Evolutionary conservation across 2,329 filamentous ascomycete species (phyloP).

Genomic region (Allantophomopsis lycopodina): DNA sequence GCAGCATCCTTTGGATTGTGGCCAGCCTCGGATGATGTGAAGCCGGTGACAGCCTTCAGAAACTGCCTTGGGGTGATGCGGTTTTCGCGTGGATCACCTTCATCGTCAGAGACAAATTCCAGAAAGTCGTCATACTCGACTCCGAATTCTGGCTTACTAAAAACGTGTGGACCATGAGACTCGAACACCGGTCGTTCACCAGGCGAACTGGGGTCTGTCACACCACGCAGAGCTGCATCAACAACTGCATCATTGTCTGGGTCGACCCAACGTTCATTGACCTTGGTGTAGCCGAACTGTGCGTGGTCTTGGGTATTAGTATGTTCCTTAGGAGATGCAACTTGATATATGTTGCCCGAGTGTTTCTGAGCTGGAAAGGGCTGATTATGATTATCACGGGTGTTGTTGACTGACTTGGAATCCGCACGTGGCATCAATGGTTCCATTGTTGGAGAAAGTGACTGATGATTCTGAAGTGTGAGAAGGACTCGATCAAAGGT

Average conservation of each 20-base stretch:
- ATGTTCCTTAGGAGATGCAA: conserved; percentile 6
- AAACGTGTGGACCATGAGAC: neutral
- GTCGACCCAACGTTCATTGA: conserved; percentile 14
- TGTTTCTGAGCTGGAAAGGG: too few relatives aligned
- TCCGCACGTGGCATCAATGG: too few relatives aligned
- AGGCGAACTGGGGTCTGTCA: neutral
- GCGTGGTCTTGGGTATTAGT: conserved; percentile 8
- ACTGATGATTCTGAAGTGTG: too few relatives aligned
- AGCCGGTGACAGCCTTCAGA: neutral
- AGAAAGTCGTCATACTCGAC: neutral
- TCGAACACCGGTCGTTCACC: neutral
- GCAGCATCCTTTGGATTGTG: conserved; percentile 7
- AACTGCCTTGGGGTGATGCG: conserved; percentile 1
- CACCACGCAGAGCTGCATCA: neutral
- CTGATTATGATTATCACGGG: too few relatives aligned
- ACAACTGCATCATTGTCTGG: conserved; percentile 11
- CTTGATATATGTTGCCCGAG: neutral
- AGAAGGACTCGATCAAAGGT: too few relatives aligned
- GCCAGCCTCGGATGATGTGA: neutral
- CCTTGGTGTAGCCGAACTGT: conserved; percentile 14
- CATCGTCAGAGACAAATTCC: neutral
- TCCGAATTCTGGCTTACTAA: neutral
- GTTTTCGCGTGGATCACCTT: neutral
- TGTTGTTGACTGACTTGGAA: too few relatives aligned
- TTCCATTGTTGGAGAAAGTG: too few relatives aligned